Conservation (phyloP, 352 stramenopile genomes). For the Phytophthora melonis region DNA sequence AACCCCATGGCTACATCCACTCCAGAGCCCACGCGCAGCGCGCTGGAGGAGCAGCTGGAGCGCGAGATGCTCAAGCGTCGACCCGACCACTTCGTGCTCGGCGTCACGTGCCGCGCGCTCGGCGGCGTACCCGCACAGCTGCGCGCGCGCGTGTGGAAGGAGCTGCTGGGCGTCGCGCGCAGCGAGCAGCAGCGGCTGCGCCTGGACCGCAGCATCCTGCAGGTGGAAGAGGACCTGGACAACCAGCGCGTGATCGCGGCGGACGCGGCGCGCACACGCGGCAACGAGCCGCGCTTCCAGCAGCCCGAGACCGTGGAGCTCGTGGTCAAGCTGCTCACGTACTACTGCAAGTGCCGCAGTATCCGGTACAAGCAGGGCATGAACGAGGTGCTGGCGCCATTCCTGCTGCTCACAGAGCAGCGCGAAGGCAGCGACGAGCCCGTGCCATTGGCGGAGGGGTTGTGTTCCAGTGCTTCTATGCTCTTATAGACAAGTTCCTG, state of each 20-base stretch:
- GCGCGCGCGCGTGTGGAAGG: conserved; percentile 80
- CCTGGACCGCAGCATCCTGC: conserved; percentile 76
- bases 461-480: conserved; percentile 91
- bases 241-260: conserved; percentile 93
- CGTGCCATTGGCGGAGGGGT: conserved; percentile 63
- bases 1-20: too few relatives aligned
- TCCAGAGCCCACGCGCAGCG: too few relatives aligned
- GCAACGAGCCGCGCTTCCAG: conserved; percentile 82
- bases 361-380: conserved; percentile 95
- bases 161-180: conserved; percentile 74
- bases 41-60: conserved; percentile 50
- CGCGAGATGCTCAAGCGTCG: conserved; percentile 73
- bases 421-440: conserved; percentile 32
- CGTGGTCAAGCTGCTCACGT: conserved; percentile 90
- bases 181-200: conserved; percentile 56
- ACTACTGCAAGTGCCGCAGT: conserved; percentile 93
- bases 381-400: conserved; percentile 94
- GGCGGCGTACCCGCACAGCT: conserved; percentile 62
- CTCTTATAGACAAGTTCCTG: conserved; percentile 90
- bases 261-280: conserved; percentile 86
- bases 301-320: conserved; percentile 76
- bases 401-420: conserved; percentile 78
- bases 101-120: conserved; percentile 75
- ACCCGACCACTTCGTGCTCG: conserved; percentile 78
- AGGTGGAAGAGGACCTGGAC: conserved; percentile 84